These are phyloP conservation scores for Pyronema domesticum DNA, from an alignment of 495 filamentous ascomycete species.

Conservation along the genomic window DNA sequence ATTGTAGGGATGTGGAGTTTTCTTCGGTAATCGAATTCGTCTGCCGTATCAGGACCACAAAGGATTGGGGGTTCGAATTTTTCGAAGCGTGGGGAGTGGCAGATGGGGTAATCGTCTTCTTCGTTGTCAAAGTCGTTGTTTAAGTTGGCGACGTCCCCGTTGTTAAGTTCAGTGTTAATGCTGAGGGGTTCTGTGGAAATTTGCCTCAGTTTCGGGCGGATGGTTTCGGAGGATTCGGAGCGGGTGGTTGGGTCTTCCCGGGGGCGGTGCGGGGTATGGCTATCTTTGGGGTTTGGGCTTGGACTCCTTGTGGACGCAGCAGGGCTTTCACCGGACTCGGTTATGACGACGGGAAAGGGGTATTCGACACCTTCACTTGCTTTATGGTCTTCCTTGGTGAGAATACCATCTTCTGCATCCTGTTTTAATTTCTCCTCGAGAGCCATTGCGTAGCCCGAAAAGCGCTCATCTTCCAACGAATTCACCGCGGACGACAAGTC, in stretches of 20 bases:
- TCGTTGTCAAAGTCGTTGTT: not conserved
- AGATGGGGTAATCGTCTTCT: slow-evolving; percentile 22
- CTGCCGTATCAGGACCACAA: not conserved
- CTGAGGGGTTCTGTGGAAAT: slow-evolving; percentile 16
- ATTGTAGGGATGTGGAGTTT: not conserved
- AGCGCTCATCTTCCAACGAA: slow-evolving; percentile 14
- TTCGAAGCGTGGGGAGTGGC: slow-evolving; percentile 18
- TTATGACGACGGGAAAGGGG: slow-evolving; percentile 11
- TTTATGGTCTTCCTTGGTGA: slow-evolving; percentile 8
- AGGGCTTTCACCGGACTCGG: slow-evolving; percentile 6
- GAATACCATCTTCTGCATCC: not conserved
- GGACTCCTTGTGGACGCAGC: no score
- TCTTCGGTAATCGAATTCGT: not conserved
- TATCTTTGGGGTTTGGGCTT: no score
- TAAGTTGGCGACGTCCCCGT: not conserved
- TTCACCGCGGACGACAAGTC: slow-evolving; percentile 7
- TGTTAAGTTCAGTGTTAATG: not conserved
- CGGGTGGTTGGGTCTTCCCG: not conserved
- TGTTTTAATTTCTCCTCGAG: slow-evolving; percentile 12
- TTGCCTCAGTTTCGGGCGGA: slow-evolving; percentile 20
- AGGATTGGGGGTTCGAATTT: slow-evolving; percentile 8
- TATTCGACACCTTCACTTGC: slow-evolving; percentile 18
- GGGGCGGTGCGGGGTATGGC: not conserved
- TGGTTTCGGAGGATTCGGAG: slow-evolving; percentile 22
- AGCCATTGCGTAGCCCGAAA: slow-evolving; percentile 16